Evolutionary conservation across 192 early-diverging fungal genomes (phyloP).

Genomic region (Coemansia sp.): DNA sequence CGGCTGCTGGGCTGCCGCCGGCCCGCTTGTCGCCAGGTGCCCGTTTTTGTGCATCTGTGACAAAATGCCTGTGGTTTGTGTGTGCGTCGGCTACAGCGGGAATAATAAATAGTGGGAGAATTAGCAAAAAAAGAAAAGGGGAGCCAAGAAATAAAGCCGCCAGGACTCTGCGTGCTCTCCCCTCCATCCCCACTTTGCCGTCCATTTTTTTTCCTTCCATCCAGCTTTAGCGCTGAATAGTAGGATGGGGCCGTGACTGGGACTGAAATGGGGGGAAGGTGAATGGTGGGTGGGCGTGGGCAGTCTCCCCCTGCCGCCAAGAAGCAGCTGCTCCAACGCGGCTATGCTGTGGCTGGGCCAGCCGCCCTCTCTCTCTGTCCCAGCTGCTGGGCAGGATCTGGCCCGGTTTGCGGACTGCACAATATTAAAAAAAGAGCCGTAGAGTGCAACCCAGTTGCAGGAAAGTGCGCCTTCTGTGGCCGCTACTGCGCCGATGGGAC

Average conservation of each 20-base stretch:
- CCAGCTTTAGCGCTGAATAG: background rate
- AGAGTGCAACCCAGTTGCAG: background rate
- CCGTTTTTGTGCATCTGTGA: slow-evolving; percentile 42
- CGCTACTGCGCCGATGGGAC: slow-evolving; percentile 14
- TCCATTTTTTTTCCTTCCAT: background rate
- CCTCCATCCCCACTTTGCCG: slow-evolving; percentile 2
- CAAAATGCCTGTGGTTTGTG: too few relatives aligned
- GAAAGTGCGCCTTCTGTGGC: background rate
- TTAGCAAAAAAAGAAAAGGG: background rate
- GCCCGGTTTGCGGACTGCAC: slow-evolving; percentile 9
- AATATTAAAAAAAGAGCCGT: slow-evolving; percentile 5
- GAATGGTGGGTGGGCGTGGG: too few relatives aligned
- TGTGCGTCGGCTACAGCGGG: background rate
- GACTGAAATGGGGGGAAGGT: background rate
- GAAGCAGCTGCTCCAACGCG: too few relatives aligned
- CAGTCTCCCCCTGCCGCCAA: too few relatives aligned
- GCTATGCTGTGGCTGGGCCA: background rate
- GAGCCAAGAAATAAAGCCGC: too few relatives aligned
- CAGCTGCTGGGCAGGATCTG: background rate
- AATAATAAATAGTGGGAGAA: background rate
- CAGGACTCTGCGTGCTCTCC: background rate
- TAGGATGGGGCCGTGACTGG: background rate
- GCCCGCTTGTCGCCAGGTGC: slow-evolving; percentile 29
- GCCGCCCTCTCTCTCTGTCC: background rate
- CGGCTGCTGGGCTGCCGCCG: background rate